Evolutionary conservation across 225 moss, liverwort and hornwort species (phyloP).

Genomic region (Takakia lepidozioides): DNA sequence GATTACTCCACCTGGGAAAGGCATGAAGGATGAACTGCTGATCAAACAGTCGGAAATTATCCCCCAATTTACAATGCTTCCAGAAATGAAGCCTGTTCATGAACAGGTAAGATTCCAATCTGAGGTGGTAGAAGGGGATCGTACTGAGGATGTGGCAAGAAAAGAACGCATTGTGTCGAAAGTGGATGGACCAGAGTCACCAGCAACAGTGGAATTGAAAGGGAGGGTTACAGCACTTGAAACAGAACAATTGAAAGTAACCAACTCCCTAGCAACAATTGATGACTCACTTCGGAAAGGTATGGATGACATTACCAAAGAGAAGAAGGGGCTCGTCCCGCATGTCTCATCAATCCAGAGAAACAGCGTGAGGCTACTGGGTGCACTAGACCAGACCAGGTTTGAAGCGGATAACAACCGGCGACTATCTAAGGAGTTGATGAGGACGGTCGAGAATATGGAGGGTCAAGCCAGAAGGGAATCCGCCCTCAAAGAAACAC

Average conservation of each 20-base stretch:
- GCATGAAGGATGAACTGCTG: too few relatives aligned
- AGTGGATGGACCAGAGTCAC: background rate
- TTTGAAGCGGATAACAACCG: background rate
- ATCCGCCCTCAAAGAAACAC: background rate
- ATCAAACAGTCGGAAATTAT: too few relatives aligned
- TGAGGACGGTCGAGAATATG: slow-evolving; percentile 1
- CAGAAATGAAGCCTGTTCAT: too few relatives aligned
- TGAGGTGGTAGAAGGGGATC: too few relatives aligned
- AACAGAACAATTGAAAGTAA: too few relatives aligned
- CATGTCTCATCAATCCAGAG: background rate
- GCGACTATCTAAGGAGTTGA: background rate
- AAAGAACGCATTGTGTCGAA: background rate
- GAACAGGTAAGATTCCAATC: too few relatives aligned
- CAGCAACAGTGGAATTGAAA: background rate
- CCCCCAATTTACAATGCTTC: too few relatives aligned
- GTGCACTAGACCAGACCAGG: background rate
- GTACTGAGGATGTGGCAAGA: too few relatives aligned
- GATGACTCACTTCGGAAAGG: background rate
- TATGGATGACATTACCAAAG: background rate
- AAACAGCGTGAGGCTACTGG: background rate
- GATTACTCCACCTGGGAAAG: too few relatives aligned
- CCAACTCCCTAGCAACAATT: too few relatives aligned
- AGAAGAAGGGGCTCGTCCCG: background rate
- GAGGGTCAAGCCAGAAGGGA: background rate
- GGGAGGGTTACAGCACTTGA: background rate